Conservation (phyloP, 805 yeast genomes). For the Hanseniaspora singularis region DNA sequence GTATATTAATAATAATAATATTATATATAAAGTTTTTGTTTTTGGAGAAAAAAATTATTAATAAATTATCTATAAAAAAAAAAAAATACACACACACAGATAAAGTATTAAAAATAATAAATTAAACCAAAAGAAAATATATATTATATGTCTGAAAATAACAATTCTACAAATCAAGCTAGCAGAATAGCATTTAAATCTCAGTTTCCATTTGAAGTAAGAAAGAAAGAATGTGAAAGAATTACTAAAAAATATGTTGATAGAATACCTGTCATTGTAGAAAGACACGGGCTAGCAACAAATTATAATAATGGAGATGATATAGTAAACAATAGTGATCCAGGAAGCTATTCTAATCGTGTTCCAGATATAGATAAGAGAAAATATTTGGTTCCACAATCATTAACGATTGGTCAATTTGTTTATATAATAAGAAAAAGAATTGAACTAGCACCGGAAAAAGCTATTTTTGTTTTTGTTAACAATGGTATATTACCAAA, state of each 20-base stretch:
- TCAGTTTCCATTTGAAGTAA: conserved; percentile 88
- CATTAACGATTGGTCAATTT: conserved; percentile 93
- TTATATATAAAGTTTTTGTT: too few relatives aligned
- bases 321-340: background rate
- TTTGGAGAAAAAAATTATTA: too few relatives aligned
- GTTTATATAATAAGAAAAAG: conserved; percentile 95
- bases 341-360: conserved; percentile 32
- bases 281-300: conserved; percentile 79
- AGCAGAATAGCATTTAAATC: conserved; percentile 28
- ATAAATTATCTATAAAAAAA: too few relatives aligned
- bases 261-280: conserved; percentile 92
- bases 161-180: background rate
- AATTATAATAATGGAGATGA: background rate
- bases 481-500: conserved; percentile 88
- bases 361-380: conserved; percentile 94
- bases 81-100: too few relatives aligned
- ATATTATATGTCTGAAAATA: background rate
- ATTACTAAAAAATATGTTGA: conserved; percentile 80
- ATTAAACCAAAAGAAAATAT: background rate
- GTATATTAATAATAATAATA: too few relatives aligned
- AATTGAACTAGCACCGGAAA: conserved; percentile 88
- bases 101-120: too few relatives aligned
- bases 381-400: conserved; percentile 91
- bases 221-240: conserved; percentile 88
- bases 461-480: conserved; percentile 94